phyloP scores from a whole-genome alignment of 441 rosid species.

The Croton laevigatus region DNA sequence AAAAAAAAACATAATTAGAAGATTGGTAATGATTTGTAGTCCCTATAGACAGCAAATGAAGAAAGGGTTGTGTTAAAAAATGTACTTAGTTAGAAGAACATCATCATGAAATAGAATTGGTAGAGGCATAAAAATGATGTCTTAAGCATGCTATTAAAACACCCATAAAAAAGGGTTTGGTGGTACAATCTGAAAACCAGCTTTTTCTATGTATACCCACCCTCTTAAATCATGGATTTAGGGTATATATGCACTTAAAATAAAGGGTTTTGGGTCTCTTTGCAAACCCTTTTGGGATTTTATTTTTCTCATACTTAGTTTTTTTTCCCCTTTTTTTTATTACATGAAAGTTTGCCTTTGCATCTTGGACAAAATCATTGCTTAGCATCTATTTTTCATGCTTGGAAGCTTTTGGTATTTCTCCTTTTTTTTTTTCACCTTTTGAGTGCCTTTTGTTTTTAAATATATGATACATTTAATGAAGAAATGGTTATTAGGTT shows the following conservation, averaged over 20 bases:
- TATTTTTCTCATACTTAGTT: slow-evolving; percentile 14
- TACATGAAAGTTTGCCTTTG: slow-evolving; percentile 30
- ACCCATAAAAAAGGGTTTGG: background rate
- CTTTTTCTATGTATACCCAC: slow-evolving; percentile 13
- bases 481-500: slow-evolving; percentile 1
- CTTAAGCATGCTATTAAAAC: slow-evolving; percentile 29
- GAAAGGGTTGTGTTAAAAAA: slow-evolving; percentile 14
- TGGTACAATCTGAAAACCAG: background rate
- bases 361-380: slow-evolving; percentile 51
- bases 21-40: slow-evolving; percentile 24
- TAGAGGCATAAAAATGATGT: slow-evolving; percentile 20
- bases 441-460: slow-evolving; percentile 25
- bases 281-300: slow-evolving; percentile 17
- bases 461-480: slow-evolving; percentile 9
- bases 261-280: slow-evolving; percentile 2
- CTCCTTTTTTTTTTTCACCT: slow-evolving; percentile 24
- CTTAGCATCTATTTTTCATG: slow-evolving; percentile 34
- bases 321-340: slow-evolving; percentile 5
- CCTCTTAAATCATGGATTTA: slow-evolving; percentile 23
- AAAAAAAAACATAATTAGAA: slow-evolving; percentile 12
- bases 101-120: slow-evolving; percentile 25
- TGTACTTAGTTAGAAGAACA: slow-evolving; percentile 34
- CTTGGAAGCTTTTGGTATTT: slow-evolving; percentile 29
- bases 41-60: slow-evolving; percentile 26
- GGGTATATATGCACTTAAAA: background rate